These are phyloP conservation scores for Mortierella antarctica DNA, from an alignment of 192 early-diverging fungal genomes.

Conservation along the genomic window DNA sequence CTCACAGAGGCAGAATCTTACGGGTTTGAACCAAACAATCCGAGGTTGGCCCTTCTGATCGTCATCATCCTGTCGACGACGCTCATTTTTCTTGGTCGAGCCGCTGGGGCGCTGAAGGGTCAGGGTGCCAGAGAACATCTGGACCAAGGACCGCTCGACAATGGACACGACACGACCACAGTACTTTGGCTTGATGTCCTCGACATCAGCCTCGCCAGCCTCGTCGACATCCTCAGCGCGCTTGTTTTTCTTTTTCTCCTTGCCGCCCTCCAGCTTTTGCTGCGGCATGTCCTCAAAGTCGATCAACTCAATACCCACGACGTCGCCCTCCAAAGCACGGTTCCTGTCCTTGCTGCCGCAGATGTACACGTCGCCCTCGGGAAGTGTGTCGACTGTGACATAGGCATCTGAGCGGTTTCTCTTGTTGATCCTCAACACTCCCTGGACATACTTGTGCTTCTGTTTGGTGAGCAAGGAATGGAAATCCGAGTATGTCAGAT, in stretches of 20 bases:
- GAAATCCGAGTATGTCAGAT: slow-evolving; percentile 66
- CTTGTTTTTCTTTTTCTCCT: slow-evolving; percentile 68
- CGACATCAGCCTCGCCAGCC: slow-evolving; percentile 66
- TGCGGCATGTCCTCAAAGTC: slow-evolving; percentile 74
- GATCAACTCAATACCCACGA: slow-evolving; percentile 79
- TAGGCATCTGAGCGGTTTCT: slow-evolving; percentile 89
- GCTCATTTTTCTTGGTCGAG: slow-evolving; percentile 52
- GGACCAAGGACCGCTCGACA: slow-evolving; percentile 65
- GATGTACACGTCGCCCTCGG: slow-evolving; percentile 82
- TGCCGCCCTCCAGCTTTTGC: slow-evolving; percentile 70
- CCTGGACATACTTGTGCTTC: slow-evolving; percentile 70
- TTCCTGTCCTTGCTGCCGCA: slow-evolving; percentile 80
- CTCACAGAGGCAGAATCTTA: background rate
- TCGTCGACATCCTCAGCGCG: slow-evolving; percentile 62
- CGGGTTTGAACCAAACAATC: slow-evolving; percentile 85
- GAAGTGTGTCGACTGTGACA: slow-evolving; percentile 79
- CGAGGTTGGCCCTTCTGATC: slow-evolving; percentile 61
- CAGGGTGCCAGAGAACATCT: slow-evolving; percentile 67
- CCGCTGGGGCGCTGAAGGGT: slow-evolving; percentile 48
- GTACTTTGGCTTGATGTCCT: slow-evolving; percentile 67
- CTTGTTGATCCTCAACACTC: slow-evolving; percentile 87
- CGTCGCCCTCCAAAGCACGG: slow-evolving; percentile 86
- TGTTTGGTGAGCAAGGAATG: slow-evolving; percentile 61
- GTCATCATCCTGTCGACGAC: slow-evolving; percentile 55
- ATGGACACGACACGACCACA: slow-evolving; percentile 69